Base-by-base conservation (phyloP, 2,329 filamentous ascomycete species). In the Sarocladiaceae sp. region DNA sequence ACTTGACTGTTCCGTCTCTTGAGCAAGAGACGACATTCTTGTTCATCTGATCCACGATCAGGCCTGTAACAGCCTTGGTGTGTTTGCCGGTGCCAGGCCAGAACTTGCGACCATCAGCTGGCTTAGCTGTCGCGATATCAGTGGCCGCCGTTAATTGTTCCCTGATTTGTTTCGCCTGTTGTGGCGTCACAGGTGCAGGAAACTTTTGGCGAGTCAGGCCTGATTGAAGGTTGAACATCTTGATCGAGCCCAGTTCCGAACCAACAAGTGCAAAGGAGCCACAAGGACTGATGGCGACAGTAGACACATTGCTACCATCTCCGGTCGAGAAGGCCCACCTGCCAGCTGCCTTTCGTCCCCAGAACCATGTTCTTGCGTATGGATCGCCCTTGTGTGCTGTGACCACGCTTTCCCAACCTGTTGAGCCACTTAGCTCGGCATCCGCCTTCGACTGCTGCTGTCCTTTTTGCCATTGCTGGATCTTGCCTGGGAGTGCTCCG, bases 181-280 rank as follows among this genome's bases (percentile, higher is more conserved):
- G 82, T 2, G 87, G 87, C 1, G 87, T 92, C 42, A 95, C 69
- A 40, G 80, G 82, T 8, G 90, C 84, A 0, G 94, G 94, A 67
- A 96, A 99, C 17, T 87, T 83, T 63, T 95, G 90, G 53, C 93
- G 85, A 67, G 95, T 90, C 18, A 86, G 76, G 40, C 94, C 94
- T 40, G 94, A 97, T 67, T 99, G 94, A 54, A 99, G 75, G 66
- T 99, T 99, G 79, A 88, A 97, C 87, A 96, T 93, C 66, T 97
- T 91, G 52, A 99, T 85, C 29, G 84, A 82, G 37, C 94, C 94
- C 33, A 80, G 84, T 26, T 83, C 83, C 1, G 93, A 97, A 1
- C 94, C 94, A 20, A 99, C 78, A 4, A 97, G 71, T 2, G 92
- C 92, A 73, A 99, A 99, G 2, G 89, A 97, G 53, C 94, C 94